phyloP scores from a whole-genome alignment of 1,284 basidiomycete genomes.

The Cutaneotrichosporon sp. region DNA sequence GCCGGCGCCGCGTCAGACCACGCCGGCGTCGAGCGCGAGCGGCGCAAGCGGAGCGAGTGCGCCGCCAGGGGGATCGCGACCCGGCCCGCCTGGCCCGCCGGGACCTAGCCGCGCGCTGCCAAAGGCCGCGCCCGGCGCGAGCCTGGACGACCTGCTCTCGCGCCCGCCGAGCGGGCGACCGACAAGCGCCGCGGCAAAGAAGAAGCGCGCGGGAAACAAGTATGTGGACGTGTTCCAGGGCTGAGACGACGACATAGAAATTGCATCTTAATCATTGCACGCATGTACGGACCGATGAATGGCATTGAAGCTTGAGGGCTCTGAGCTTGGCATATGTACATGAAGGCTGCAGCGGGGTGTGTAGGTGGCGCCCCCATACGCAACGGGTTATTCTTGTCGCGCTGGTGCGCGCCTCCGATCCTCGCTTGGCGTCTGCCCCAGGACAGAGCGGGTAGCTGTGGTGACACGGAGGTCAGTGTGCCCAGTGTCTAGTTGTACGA shows the following conservation, averaged over 20 bases:
- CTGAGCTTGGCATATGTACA: too few species aligned
- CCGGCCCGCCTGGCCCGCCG: not conserved
- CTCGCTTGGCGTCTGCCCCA: too few species aligned
- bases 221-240: slow-evolving; percentile 58
- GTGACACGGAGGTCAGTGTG: too few species aligned
- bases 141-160: slow-evolving; percentile 45
- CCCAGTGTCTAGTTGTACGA: too few species aligned
- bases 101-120: slow-evolving; percentile 5
- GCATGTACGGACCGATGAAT: not conserved
- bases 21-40: not conserved
- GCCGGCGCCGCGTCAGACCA: not conserved
- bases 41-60: too few species aligned
- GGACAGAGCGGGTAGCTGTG: too few species aligned
- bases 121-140: slow-evolving; percentile 54
- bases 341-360: too few species aligned
- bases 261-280: not conserved
- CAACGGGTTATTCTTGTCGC: too few species aligned
- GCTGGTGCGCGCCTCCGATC: too few species aligned
- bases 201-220: slow-evolving; percentile 68
- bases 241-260: not conserved
- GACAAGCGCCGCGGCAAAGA: slow-evolving; percentile 57
- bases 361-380: too few species aligned
- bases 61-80: not conserved
- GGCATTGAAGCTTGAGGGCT: too few species aligned
- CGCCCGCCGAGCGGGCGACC: slow-evolving; percentile 42